Percentiles rank a stretch among this genome's conserved stretches.
These are phyloP conservation scores for Pleochaeta shiraiana DNA, from an alignment of 2,329 filamentous ascomycete genomes.

Conservation along the genomic window DNA sequence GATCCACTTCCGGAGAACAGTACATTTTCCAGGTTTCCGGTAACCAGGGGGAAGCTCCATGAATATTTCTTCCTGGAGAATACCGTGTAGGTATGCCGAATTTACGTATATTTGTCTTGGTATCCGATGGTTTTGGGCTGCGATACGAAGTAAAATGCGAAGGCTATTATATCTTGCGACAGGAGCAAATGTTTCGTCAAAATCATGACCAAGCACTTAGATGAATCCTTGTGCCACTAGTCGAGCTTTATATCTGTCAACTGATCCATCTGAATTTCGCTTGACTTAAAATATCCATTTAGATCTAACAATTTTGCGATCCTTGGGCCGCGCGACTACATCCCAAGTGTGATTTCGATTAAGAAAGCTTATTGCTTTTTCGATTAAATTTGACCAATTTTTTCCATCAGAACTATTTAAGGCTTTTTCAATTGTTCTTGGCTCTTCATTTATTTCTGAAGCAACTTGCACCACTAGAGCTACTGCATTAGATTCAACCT, in stretches of 20 bases:
- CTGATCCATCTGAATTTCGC: slow-evolving; percentile 3
- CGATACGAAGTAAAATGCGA: neutral
- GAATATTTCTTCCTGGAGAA: neutral
- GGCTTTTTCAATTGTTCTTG: neutral
- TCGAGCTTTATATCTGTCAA: slow-evolving; percentile 3
- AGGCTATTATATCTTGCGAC: slow-evolving; percentile 1
- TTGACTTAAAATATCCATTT: slow-evolving; percentile 4
- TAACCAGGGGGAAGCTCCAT: slow-evolving; percentile 1
- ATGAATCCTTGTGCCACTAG: slow-evolving; percentile 4
- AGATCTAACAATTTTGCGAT: slow-evolving; percentile 4
- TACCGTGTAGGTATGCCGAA: slow-evolving; percentile 1
- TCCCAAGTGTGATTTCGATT: slow-evolving; percentile 2
- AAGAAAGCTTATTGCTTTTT: neutral
- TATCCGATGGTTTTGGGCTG: neutral
- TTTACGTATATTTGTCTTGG: slow-evolving; percentile 2
- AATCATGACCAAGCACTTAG: slow-evolving; percentile 3
- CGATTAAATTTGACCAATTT: neutral
- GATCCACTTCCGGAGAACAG: slow-evolving; percentile 1
- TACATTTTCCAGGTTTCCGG: slow-evolving; percentile 2
- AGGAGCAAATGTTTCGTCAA: slow-evolving; percentile 3
- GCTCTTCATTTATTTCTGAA: neutral
- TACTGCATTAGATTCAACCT: neutral
- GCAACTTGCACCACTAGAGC: neutral
- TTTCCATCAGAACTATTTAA: neutral
- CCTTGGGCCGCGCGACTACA: slow-evolving; percentile 1